Percentiles rank a stretch among this genome's conserved stretches.
Evolutionary conservation across 2,329 filamentous ascomycete genomes (phyloP).

Genomic region (Mariannaea sp.): DNA sequence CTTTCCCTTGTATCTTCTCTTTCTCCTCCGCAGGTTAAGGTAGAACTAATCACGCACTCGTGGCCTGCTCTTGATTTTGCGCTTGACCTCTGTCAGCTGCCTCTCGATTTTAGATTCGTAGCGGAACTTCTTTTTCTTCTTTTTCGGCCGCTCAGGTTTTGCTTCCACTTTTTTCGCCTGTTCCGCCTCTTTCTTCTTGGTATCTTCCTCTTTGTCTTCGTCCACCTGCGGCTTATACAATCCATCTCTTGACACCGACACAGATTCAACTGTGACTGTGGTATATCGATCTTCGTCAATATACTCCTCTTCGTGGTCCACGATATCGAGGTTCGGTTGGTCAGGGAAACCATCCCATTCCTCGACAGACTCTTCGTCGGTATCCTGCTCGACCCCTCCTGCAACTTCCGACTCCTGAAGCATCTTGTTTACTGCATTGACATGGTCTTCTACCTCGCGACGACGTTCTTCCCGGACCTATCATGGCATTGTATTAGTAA

Average conservation of each 20-base stretch:
- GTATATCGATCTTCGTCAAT: conserved; percentile 96
- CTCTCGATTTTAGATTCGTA: conserved; percentile 91
- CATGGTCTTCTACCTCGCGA: conserved; percentile 79
- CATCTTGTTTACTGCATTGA: conserved; percentile 74
- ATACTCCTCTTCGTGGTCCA: conserved; percentile 90
- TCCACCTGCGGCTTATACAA: conserved; percentile 59
- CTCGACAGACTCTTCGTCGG: conserved; percentile 50
- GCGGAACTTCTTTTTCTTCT: conserved; percentile 88
- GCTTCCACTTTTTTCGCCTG: conserved; percentile 37
- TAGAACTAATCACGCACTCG: conserved; percentile 27
- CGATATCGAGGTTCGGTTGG: conserved; percentile 50
- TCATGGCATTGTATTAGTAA: conserved; percentile 20
- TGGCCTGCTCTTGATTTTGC: conserved; percentile 65
- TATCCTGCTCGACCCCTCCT: conserved; percentile 48
- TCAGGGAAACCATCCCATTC: conserved; percentile 72
- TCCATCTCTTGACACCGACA: conserved; percentile 77
- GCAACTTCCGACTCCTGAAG: conserved; percentile 63
- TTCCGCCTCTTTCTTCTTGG: conserved; percentile 34
- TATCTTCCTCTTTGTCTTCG: conserved; percentile 45
- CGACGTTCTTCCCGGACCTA: conserved; percentile 85
- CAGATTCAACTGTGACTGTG: conserved; percentile 89
- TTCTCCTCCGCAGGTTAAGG: conserved; percentile 5
- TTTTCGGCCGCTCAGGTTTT: conserved; percentile 60
- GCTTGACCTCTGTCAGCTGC: conserved; percentile 72
- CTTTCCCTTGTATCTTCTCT: conserved; percentile 6